Evolutionary conservation across 2,329 filamentous ascomycete genomes (phyloP), one percentile per base, ranked within the genome.

Genomic region (Fusarium piperis): DNA sequence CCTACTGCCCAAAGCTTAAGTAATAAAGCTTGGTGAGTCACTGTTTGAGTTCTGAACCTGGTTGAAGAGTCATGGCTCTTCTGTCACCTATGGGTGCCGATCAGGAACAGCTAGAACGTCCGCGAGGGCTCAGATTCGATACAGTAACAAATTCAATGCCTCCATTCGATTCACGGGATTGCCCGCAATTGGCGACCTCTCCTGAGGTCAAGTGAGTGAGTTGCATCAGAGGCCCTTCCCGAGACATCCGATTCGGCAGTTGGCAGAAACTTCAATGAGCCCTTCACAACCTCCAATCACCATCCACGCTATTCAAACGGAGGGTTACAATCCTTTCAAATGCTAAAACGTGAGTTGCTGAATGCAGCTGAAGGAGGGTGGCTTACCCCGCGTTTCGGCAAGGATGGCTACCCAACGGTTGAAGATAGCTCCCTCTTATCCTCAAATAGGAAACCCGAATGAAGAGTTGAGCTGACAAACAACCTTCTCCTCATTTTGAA

Each of bases 331-430:
- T 38, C 16, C 16, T 36, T 26, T 20, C 18, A n/a, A 48, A 23
- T n/a, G 30, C 52, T 66, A 38, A 28, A 64, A 63, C 36, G 10
- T 39, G 56, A 39, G 41, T 20, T 16, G 46, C 18, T 26, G 48
- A 18, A 2, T 26, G 18, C 41, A 59, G 61, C 23, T 56, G 8
- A 16, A 41, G 16, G 63, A 44, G 20, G n/a, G 41, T 41, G 20
- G 32, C 32, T 53, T 72, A 73, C 70, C 70, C 70, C 70, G 70
- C 70, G 70, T 73, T 70, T 62, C 73, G 70, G 73, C 70, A 70
- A 44, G 48, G 52, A 71, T 70, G 65, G 61, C 62, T 69, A 51
- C 58, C 20, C 30, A 18, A 18, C 36, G 11, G 10, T 53, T 36
- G 39, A 39, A 20, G 59, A 65, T 67, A 20, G 39, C 59, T 32